Conservation (phyloP, 1,284 basidiomycete genomes). For the Xanthoconium separans region DNA sequence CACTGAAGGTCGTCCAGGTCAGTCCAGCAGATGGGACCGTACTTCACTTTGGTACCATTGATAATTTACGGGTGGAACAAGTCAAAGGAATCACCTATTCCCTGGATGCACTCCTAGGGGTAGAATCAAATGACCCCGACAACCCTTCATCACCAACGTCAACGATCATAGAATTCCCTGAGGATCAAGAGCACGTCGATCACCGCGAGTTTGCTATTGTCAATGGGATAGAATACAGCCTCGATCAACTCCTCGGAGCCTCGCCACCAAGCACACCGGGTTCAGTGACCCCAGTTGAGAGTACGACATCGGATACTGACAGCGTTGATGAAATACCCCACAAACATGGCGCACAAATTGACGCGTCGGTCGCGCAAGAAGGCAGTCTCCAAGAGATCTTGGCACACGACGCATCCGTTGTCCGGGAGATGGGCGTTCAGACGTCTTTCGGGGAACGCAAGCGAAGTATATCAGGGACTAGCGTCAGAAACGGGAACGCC, state of each 20-base stretch:
- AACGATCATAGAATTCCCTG: conserved; percentile 41
- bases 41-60: conserved; percentile 89
- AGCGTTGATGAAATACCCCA: conserved; percentile 37
- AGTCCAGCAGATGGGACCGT: conserved; percentile 94
- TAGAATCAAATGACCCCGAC: conserved; percentile 45
- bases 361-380: conserved; percentile 64
- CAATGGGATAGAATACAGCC: conserved; percentile 95
- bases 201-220: conserved; percentile 94
- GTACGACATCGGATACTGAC: conserved; percentile 29
- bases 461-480: conserved; percentile 44
- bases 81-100: conserved; percentile 99
- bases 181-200: conserved; percentile 57
- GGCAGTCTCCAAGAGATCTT: conserved; percentile 53
- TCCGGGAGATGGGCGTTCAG: conserved; percentile 62
- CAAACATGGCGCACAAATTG: conserved; percentile 60
- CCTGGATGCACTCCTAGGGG: conserved; percentile 87
- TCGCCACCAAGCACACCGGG: conserved; percentile 30
- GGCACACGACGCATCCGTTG: conserved; percentile 67
- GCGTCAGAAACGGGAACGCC: conserved; percentile 68
- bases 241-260: conserved; percentile 77
- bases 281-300: conserved; percentile 19
- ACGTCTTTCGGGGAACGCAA: conserved; percentile 41
- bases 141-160: conserved; percentile 43
- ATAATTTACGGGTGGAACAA: conserved; percentile 86
- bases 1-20: conserved; percentile 46